Evolutionary conservation across 352 stramenopile genomes (phyloP).

Genomic region (Globisporangium orthogonon): DNA sequence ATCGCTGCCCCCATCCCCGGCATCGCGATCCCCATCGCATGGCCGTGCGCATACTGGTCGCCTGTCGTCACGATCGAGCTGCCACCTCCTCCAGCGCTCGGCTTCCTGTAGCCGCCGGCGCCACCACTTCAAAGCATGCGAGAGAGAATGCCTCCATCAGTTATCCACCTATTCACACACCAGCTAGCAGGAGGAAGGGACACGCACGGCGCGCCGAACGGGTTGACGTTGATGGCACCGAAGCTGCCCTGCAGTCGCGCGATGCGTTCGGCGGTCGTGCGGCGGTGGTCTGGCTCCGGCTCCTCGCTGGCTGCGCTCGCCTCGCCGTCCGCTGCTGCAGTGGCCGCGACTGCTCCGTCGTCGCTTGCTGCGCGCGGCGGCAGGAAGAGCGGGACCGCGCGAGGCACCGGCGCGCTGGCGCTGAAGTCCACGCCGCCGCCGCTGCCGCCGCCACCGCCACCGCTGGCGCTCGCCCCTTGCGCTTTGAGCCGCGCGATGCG

Average conservation of each 20-base stretch:
- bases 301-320: conserved; percentile 1
- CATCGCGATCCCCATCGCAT: conserved; percentile 70
- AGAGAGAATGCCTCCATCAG: too few species aligned
- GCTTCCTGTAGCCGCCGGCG: conserved; percentile 35
- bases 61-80: conserved; percentile 79
- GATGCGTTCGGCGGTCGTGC: conserved; percentile 50
- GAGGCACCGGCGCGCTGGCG: conserved; percentile 2
- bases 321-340: background rate
- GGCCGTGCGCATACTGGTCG: conserved; percentile 67
- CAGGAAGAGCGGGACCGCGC: conserved; percentile 14
- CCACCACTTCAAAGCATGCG: conserved; percentile 8
- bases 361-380: conserved; percentile 12
- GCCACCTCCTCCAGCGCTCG: conserved; percentile 21
- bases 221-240: conserved; percentile 81
- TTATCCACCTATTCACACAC: background rate
- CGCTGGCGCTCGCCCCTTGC: conserved; percentile 36
- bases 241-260: conserved; percentile 72
- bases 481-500: conserved; percentile 69
- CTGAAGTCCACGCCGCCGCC: conserved; percentile 1
- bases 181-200: background rate
- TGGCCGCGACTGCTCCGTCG: background rate
- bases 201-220: conserved; percentile 24
- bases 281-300: conserved; percentile 6
- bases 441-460: background rate
- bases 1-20: conserved; percentile 76